These are phyloP conservation scores for Aspergillus fumigatus DNA, from an alignment of 2,329 filamentous ascomycete genomes.

Conservation along the genomic window DNA sequence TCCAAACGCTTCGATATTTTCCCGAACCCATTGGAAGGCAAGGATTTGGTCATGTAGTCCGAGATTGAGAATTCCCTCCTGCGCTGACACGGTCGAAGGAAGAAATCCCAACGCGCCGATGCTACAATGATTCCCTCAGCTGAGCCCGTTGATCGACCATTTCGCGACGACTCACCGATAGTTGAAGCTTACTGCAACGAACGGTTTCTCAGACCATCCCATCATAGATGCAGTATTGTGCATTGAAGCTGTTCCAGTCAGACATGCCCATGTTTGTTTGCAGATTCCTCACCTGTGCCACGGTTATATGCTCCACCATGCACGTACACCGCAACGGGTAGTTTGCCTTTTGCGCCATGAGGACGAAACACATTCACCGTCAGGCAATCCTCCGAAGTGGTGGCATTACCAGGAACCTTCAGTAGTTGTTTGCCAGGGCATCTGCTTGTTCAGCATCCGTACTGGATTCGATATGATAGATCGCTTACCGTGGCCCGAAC, in stretches of 20 bases:
- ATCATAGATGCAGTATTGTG: slow-evolving; percentile 61
- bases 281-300: slow-evolving; percentile 23
- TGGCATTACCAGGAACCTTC: slow-evolving; percentile 46
- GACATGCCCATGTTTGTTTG: background rate
- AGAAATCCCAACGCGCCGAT: slow-evolving; percentile 61
- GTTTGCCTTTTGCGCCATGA: slow-evolving; percentile 15
- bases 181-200: slow-evolving; percentile 44
- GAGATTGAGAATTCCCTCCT: slow-evolving; percentile 49
- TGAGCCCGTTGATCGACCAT: background rate
- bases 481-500: slow-evolving; percentile 24
- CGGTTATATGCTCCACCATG: slow-evolving; percentile 39
- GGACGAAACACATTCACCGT: slow-evolving; percentile 40
- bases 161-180: slow-evolving; percentile 27
- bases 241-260: slow-evolving; percentile 18
- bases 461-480: background rate
- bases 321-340: slow-evolving; percentile 40
- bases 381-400: slow-evolving; percentile 43
- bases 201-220: slow-evolving; percentile 46
- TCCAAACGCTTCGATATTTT: slow-evolving; percentile 22
- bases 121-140: slow-evolving; percentile 1
- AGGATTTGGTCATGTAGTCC: slow-evolving; percentile 36
- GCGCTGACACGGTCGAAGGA: slow-evolving; percentile 50
- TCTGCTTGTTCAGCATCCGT: background rate
- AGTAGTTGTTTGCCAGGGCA: slow-evolving; percentile 45
- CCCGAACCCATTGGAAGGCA: slow-evolving; percentile 26